These are phyloP conservation scores for Lagenidium giganteum DNA, from an alignment of 352 stramenopile genomes.

Conservation along the genomic window DNA sequence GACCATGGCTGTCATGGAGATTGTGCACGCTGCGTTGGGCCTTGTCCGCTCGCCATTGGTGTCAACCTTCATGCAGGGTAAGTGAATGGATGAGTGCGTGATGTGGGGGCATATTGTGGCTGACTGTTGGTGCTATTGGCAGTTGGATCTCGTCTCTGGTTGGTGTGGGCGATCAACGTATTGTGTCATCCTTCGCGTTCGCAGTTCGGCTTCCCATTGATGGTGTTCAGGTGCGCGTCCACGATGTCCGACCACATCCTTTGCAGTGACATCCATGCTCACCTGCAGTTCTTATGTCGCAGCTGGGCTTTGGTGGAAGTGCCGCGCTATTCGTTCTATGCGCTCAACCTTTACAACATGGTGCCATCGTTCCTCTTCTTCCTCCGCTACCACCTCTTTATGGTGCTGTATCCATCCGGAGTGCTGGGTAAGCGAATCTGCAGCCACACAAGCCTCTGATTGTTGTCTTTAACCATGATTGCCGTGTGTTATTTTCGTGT, in stretches of 20 bases:
- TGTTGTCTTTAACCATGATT: neutral
- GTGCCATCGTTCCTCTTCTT: slow-evolving; percentile 97
- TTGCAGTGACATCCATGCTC: neutral
- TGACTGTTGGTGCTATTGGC: slow-evolving; percentile 1
- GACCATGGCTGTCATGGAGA: slow-evolving; percentile 93
- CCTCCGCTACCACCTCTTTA: slow-evolving; percentile 98
- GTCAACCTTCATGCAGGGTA: slow-evolving; percentile 90
- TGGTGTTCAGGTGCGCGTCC: slow-evolving; percentile 44
- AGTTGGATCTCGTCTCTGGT: slow-evolving; percentile 89
- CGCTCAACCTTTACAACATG: slow-evolving; percentile 90
- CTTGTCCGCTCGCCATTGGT: slow-evolving; percentile 94
- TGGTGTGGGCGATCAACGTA: slow-evolving; percentile 94
- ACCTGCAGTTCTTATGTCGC: neutral
- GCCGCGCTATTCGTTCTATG: slow-evolving; percentile 98
- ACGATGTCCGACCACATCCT: neutral
- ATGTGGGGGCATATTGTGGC: slow-evolving; percentile 1
- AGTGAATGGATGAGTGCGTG: slow-evolving; percentile 14
- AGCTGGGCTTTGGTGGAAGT: slow-evolving; percentile 90
- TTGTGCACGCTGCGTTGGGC: slow-evolving; percentile 93
- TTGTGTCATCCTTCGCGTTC: slow-evolving; percentile 68
- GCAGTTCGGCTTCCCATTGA: slow-evolving; percentile 84
- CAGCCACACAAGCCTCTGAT: neutral
- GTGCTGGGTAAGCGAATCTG: slow-evolving; percentile 84
- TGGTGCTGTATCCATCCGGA: slow-evolving; percentile 96
- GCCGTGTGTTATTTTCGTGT: neutral